A percentile compares a stretch with the other conserved stretches of the same genome.
These are phyloP conservation scores for Cladosporium sp. DNA, from an alignment of 2,329 filamentous ascomycete genomes.

Conservation along the genomic window DNA sequence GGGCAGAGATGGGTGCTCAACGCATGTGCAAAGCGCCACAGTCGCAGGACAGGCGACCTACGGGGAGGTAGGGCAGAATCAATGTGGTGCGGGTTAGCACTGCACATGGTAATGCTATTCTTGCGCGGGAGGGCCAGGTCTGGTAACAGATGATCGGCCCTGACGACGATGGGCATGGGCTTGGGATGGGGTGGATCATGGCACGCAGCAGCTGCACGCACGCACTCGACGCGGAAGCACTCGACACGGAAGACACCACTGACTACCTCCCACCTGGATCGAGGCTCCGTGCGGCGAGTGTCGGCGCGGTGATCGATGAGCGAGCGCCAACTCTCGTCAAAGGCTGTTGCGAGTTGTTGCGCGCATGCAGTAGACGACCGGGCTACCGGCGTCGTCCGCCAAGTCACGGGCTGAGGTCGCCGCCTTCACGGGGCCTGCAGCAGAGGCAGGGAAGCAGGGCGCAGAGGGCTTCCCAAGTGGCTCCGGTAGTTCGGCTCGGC, in stretches of 20 bases:
- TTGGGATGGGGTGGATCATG: too few species aligned
- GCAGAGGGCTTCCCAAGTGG: not conserved
- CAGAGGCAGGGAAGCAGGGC: not conserved
- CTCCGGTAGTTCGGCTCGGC: not conserved
- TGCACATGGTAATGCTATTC: too few species aligned
- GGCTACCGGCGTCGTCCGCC: conserved; percentile 5
- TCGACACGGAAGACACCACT: too few species aligned
- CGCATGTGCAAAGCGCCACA: conserved; percentile 5
- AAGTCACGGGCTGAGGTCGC: conserved; percentile 5
- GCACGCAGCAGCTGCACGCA: not conserved
- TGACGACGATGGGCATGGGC: too few species aligned
- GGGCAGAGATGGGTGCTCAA: not conserved
- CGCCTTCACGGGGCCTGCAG: not conserved
- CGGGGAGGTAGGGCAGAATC: too few species aligned
- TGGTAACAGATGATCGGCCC: too few species aligned
- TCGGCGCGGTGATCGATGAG: not conserved
- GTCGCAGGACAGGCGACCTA: conserved; percentile 8
- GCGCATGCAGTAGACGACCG: not conserved
- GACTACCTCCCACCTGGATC: too few species aligned
- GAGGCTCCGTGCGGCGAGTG: conserved; percentile 5
- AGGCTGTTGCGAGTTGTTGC: not conserved
- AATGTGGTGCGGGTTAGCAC: too few species aligned
- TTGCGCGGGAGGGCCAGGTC: too few species aligned
- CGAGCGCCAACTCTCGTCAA: not conserved
- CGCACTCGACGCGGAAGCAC: too few species aligned